Evolutionary conservation across 306 rosid species (phyloP), one percentile per base, ranked within the genome.

Genomic region (Glycine latifolia): DNA sequence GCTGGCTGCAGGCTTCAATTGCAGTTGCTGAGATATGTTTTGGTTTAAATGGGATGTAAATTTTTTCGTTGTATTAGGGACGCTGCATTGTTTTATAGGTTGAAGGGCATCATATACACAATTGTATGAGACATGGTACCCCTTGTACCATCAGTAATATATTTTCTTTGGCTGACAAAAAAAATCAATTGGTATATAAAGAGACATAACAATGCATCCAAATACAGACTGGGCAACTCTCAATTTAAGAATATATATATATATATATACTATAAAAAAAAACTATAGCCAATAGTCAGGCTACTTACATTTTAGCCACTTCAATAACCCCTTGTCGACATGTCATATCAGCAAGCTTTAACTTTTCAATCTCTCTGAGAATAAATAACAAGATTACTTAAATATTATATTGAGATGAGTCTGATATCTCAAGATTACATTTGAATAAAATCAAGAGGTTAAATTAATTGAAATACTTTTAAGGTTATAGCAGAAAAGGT

Each of bases 221-320:
- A 78, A 62, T 70, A 46, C 10, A 79, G 39, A 81, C 8, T 67
- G 17, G 54, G 50, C 4, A 70, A 8, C 63, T 17, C 33, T 26
- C 1, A 4, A 14, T 56, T 65, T 43, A 31, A 17, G 20, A 72
- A 56, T 54, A 69, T 20, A 20, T 20, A 20, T 20, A 20, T 20
- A 20, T 20, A 20, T 20, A 20, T 20, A 20, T 20, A 20, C 1
- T 20, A 20, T 20, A 20, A 0, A 20, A 37, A 78, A 7, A 68
- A 63, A 82, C n/a, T 55, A 72, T 3, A 75, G 33, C 11, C 20
- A 20, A 33, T 49, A 12, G 80, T 16, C 14, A 76, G 65, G 52
- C 71, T 63, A 92, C 98, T 89, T 87, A 94, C 98, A 95, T 95
- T 87, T 95, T 95, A 77, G 99, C 99, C 53, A 95, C 97, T 89